phyloP scores from a whole-genome alignment of 2,329 filamentous ascomycete species.

The Penicillium nordicum region DNA sequence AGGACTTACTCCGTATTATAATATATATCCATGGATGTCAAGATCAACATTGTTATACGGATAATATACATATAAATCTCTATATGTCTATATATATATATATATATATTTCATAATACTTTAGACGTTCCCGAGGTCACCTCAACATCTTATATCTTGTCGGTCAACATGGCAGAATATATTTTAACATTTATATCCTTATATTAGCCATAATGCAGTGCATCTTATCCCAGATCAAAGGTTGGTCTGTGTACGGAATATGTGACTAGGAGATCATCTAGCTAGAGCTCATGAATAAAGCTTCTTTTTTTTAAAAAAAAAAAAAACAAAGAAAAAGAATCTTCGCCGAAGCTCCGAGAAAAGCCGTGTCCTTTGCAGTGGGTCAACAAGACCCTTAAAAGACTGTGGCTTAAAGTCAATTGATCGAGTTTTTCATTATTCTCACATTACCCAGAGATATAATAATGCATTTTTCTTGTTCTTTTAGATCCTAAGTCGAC shows the following conservation, averaged over 20 bases:
- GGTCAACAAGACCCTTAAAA: conserved; percentile 2
- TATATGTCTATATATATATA: too few species aligned
- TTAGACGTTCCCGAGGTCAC: not conserved
- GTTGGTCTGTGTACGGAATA: conserved; percentile 3
- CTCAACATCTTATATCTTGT: not conserved
- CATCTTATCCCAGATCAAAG: not conserved
- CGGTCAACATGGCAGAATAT: not conserved
- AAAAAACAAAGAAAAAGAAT: not conserved
- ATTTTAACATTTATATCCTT: not conserved
- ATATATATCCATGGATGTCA: not conserved
- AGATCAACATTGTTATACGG: not conserved
- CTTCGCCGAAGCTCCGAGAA: conserved; percentile 3
- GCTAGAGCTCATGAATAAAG: not conserved
- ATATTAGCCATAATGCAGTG: not conserved
- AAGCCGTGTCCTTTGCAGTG: not conserved
- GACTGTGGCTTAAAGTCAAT: conserved; percentile 5
- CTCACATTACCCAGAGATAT: not conserved
- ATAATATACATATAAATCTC: too few species aligned
- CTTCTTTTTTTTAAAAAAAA: not conserved
- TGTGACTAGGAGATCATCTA: not conserved
- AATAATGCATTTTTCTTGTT: not conserved
- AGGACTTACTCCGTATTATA: too few species aligned
- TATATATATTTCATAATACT: not conserved
- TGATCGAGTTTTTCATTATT: not conserved
- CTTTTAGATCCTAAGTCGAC: not conserved